Conservation (phyloP, 139 green algal genomes). For the Trebouxia sp. region DNA sequence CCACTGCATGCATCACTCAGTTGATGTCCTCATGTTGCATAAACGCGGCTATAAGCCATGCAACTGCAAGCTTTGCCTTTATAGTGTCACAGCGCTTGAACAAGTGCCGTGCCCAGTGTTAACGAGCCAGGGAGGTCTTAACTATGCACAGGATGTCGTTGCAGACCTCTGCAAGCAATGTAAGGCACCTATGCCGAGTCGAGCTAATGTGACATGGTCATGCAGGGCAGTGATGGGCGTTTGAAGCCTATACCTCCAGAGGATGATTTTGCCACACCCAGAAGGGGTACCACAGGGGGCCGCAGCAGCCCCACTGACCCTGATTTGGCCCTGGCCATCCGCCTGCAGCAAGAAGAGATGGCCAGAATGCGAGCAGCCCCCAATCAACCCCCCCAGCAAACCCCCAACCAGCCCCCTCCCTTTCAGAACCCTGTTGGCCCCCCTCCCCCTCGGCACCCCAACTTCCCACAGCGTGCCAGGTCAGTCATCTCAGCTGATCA, state of each 20-base stretch:
- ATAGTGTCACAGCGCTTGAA: too few species aligned
- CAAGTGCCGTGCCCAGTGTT: too few species aligned
- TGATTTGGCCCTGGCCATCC: slow-evolving; percentile 41
- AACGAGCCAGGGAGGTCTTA: too few species aligned
- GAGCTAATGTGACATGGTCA: too few species aligned
- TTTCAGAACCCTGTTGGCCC: not conserved
- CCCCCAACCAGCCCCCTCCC: not conserved
- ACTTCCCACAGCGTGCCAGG: not conserved
- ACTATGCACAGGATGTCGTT: too few species aligned
- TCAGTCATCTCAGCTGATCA: slow-evolving; percentile 9
- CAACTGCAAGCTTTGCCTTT: too few species aligned
- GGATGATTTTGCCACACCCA: slow-evolving; percentile 36
- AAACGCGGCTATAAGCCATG: too few species aligned
- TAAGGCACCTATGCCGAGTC: too few species aligned
- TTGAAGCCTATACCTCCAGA: slow-evolving; percentile 40
- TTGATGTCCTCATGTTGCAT: too few species aligned
- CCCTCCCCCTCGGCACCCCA: not conserved
- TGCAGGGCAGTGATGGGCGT: slow-evolving; percentile 34
- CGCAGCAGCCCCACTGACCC: slow-evolving; percentile 9
- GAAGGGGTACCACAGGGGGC: not conserved
- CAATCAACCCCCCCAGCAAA: not conserved
- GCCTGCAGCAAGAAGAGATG: slow-evolving; percentile 50
- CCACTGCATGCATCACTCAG: too few species aligned
- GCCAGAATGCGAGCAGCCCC: not conserved
- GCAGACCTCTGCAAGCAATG: too few species aligned